These are phyloP conservation scores for Cryptococcus sp. DNA, from an alignment of 1,284 basidiomycete genomes.

Conservation along the genomic window DNA sequence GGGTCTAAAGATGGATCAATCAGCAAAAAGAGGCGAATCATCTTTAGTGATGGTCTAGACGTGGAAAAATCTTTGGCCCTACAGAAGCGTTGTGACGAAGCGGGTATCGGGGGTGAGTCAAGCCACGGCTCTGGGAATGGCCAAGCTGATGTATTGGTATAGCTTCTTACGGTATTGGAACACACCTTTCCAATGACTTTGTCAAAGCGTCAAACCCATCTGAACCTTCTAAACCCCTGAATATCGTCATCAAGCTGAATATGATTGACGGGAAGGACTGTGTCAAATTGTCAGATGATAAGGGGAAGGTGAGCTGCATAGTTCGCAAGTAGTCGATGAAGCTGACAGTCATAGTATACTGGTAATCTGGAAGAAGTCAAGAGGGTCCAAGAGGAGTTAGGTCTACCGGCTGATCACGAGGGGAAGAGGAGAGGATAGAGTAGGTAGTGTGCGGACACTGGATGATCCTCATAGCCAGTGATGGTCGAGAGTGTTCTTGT, in stretches of 20 bases:
- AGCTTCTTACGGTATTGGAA: conserved; percentile 86
- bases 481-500: too few species aligned
- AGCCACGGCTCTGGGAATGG: background rate
- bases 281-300: conserved; percentile 88
- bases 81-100: conserved; percentile 64
- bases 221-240: conserved; percentile 71
- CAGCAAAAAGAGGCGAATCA: conserved; percentile 61
- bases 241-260: conserved; percentile 88
- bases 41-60: conserved; percentile 77
- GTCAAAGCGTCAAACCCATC: conserved; percentile 55
- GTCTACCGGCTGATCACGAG: conserved; percentile 19
- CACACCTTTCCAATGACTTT: conserved; percentile 86
- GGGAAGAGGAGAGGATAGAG: conserved; percentile 19
- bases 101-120: conserved; percentile 65
- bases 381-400: conserved; percentile 33
- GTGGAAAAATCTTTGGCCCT: conserved; percentile 66
- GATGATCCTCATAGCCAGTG: too few species aligned
- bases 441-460: background rate
- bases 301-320: conserved; percentile 62
- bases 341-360: conserved; percentile 32
- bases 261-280: conserved; percentile 68
- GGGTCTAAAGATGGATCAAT: conserved; percentile 59
- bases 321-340: background rate
- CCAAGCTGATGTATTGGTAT: background rate
- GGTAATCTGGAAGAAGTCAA: conserved; percentile 39